Conservation (phyloP, 352 stramenopile species). For the Globisporangium nagaii region DNA sequence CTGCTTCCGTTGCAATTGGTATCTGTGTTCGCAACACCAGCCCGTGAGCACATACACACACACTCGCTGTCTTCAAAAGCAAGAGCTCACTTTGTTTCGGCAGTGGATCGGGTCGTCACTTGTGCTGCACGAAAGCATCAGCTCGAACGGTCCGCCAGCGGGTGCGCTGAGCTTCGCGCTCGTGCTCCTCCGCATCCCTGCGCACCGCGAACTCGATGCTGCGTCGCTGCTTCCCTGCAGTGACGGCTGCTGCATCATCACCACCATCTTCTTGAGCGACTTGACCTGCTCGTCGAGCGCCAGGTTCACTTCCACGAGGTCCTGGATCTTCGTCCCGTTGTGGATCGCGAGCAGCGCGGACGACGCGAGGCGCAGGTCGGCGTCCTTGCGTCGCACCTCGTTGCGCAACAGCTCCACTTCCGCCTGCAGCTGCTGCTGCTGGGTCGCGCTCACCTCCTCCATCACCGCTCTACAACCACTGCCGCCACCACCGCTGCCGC, state of each 20-base stretch:
- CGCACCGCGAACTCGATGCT: background rate
- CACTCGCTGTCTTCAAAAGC: background rate
- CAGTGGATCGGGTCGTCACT: conserved; percentile 3
- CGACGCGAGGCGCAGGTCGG: conserved; percentile 19
- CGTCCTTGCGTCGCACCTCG: conserved; percentile 19
- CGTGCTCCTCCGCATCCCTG: background rate
- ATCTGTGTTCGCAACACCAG: background rate
- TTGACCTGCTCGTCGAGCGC: conserved; percentile 41
- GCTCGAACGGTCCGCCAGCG: background rate
- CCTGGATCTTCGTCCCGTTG: conserved; percentile 25
- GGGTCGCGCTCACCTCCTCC: background rate
- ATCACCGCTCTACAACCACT: background rate
- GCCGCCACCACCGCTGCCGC: background rate
- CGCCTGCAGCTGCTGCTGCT: conserved; percentile 16
- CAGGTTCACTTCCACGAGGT: conserved; percentile 39
- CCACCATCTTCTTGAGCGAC: conserved; percentile 34
- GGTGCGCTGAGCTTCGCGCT: background rate
- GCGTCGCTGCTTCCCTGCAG: background rate
- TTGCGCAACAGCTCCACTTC: conserved; percentile 25
- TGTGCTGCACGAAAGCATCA: background rate
- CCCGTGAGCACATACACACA: background rate
- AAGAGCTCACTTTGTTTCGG: background rate
- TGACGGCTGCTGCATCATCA: conserved; percentile 9
- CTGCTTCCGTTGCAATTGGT: conserved; percentile 10
- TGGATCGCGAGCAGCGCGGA: conserved; percentile 10